phyloP scores from a whole-genome alignment of 257 asterid genomes.

The Ballota nigra region DNA sequence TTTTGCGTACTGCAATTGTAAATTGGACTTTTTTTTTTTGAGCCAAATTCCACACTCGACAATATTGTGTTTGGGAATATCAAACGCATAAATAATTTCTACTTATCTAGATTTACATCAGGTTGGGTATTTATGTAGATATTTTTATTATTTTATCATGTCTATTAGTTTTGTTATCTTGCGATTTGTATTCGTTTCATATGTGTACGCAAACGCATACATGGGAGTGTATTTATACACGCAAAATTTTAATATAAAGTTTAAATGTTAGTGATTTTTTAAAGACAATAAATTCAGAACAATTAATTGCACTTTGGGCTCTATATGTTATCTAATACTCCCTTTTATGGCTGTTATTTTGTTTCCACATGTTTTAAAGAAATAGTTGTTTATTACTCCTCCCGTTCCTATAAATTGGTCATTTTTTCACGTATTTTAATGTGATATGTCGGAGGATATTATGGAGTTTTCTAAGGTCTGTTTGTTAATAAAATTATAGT shows the following conservation, averaged over 20 bases:
- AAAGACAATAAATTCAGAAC: neutral
- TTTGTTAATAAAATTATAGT: too few relatives aligned
- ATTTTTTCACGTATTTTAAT: too few relatives aligned
- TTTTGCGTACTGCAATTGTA: neutral
- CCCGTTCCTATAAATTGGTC: too few relatives aligned
- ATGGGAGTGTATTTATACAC: neutral
- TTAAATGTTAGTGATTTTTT: neutral
- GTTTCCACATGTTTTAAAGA: too few relatives aligned
- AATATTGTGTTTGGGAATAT: neutral
- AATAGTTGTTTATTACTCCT: too few relatives aligned
- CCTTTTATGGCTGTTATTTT: too few relatives aligned
- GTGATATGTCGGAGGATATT: too few relatives aligned
- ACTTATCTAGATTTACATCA: neutral
- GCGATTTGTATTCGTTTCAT: neutral
- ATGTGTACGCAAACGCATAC: neutral
- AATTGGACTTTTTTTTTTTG: neutral
- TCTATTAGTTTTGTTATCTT: neutral
- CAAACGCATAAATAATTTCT: neutral
- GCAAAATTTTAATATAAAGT: neutral
- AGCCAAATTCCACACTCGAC: neutral
- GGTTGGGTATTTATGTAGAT: neutral
- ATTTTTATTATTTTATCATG: too few relatives aligned
- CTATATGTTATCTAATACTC: neutral
- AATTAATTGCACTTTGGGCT: neutral
- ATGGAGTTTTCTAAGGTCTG: too few relatives aligned